Conservation (phyloP, 2,329 filamentous ascomycete species). For the Fusarium sp. region DNA sequence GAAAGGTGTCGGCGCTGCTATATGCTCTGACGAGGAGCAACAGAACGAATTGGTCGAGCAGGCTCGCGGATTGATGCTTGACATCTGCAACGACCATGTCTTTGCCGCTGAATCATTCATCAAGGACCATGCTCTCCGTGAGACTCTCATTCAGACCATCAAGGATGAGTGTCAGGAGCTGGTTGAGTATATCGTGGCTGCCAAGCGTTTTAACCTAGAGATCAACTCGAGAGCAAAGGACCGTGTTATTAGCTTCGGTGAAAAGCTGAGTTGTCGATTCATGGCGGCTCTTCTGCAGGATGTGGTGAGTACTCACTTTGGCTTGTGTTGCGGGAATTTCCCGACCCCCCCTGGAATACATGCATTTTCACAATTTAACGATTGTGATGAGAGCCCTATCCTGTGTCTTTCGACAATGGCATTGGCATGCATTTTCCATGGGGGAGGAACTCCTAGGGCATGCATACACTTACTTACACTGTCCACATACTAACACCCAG, state of each 20-base stretch:
- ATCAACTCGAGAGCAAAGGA: slow-evolving; percentile 84
- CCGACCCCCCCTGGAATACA: background rate
- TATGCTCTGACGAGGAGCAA: slow-evolving; percentile 65
- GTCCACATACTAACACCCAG: slow-evolving; percentile 45
- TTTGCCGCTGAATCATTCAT: slow-evolving; percentile 75
- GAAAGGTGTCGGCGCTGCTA: slow-evolving; percentile 64
- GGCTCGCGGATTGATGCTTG: slow-evolving; percentile 80
- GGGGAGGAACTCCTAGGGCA: background rate
- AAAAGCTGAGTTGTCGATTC: slow-evolving; percentile 94
- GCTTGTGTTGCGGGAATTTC: slow-evolving; percentile 18
- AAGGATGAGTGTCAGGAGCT: slow-evolving; percentile 84
- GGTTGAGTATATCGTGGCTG: slow-evolving; percentile 76
- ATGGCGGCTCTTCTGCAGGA: slow-evolving; percentile 89
- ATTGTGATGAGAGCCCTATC: background rate
- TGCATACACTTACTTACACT: background rate
- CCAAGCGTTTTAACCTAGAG: slow-evolving; percentile 76
- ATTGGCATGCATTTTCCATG: background rate
- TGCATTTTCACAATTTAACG: background rate
- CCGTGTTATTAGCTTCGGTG: slow-evolving; percentile 92
- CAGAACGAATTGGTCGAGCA: slow-evolving; percentile 65
- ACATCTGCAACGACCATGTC: slow-evolving; percentile 86
- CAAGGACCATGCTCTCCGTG: slow-evolving; percentile 65
- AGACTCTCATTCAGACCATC: slow-evolving; percentile 73
- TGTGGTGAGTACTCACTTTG: slow-evolving; percentile 57
- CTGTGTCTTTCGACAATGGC: background rate